Base-by-base conservation (phyloP, 192 early-diverging fungal genomes). In the Backusella morwellensis region DNA sequence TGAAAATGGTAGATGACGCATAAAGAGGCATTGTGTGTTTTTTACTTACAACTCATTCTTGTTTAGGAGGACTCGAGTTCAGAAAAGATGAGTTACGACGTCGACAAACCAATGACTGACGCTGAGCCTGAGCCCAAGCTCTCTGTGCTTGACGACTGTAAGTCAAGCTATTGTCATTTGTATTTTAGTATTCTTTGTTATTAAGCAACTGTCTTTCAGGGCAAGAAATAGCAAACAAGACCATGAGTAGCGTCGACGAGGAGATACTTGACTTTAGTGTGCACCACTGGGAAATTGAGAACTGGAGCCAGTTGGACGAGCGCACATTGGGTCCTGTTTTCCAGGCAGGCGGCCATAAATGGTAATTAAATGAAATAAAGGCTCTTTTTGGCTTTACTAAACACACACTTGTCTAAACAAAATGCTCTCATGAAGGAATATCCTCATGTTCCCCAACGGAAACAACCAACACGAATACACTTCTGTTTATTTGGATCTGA, bases 381-480 rank as follows among this genome's bases (percentile, higher is more conserved):
- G 32, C 32, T 32, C 32, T 32, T 32, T 32, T 3, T 32, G 32
- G 32, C 32, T 32, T 32, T 32, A 32, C 32, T 32, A 3, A 32
- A 32, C 32, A 32, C 32, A 32, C 32, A 32, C 32, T 32, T 32
- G 32, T 32, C 32, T 32, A 32, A 32, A 32, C 32, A 32, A 32
- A 32, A 32, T 32, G 32, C 47, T 6, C 21, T 50, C 32, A 32
- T 32, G 1, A 23, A 95, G 97, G 97, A 86, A 91, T 74, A 85
- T 99, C 17, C 85, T 97, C 1, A 77, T 97, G 32, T 99, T 99
- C 81, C 97, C 97, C 42, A 89, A 86, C 21, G 97, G 97, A 40
- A 98, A 97, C 85, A 87, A 91, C 41, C 82, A 77, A 29, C 70
- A 41, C 0, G 93, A 97, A 29, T 83, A 77, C 1, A 80, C 94